Base-by-base conservation (phyloP, 225 moss, liverwort and hornwort species). In the Marchantia paleacea region DNA sequence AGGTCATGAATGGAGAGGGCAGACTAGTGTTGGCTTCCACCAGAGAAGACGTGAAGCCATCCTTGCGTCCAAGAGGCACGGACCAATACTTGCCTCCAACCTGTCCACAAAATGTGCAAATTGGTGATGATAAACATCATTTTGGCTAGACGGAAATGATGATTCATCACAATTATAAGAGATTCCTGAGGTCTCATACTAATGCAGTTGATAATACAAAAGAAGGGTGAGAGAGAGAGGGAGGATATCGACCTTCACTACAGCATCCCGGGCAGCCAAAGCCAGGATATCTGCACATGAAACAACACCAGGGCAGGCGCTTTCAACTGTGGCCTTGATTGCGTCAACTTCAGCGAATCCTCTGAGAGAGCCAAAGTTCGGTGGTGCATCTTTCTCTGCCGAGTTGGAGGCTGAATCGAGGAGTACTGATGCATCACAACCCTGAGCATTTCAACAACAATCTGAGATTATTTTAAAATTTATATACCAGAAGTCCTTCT, bases 271-370 rank as follows among this genome's bases (percentile, higher is more conserved):
- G 67, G 85, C 85, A 4, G 72, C 81, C 12, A 85, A 51, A 19
- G 85, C 85, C 47, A 85, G 22, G 57, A 82, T 76, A 74, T 85
- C 85, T 53, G 85, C 85, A 25, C 85, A 85, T 51, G 85, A 82
- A 7, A 85, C 85, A 47, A 79, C 62, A 28, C 82, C 82, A 14
- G 85, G 85, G 55, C 85, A 85, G 15, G 39, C 79, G 47, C 7
- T 51, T 52, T 85, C 85, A 0, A 85, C 73, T 5, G 73, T 69
- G 29, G n/a, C 55, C 69, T 85, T 85, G 55, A 28, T 72, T 6
- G 65, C 22, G 49, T 85, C 85, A 70, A 85, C 82, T 16, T 79
- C 75, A 8, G 79, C 82, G 75, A 85, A 85, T 26, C 85, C 85
- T 75, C 81, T 62, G 7, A 85, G 78, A 6, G 74, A 79, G 26